Evolutionary conservation across 805 yeast species (phyloP).

Genomic region (Isabelozyma rhagii): DNA sequence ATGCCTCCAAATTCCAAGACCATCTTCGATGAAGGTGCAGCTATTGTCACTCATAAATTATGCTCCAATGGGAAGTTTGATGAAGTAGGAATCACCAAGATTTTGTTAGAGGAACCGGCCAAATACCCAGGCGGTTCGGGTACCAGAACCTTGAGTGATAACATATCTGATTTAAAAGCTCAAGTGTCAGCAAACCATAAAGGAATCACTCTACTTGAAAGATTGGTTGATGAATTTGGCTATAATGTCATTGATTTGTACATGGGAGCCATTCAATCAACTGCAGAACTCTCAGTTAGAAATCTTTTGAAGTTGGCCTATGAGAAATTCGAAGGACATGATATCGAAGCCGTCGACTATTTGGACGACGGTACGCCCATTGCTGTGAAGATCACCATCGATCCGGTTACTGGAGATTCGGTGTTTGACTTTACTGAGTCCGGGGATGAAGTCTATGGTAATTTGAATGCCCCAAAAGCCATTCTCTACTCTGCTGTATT

Average conservation of each 20-base stretch:
- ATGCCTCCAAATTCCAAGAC: slow-evolving; percentile 92
- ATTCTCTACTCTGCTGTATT: slow-evolving; percentile 86
- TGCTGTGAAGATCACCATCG: slow-evolving; percentile 48
- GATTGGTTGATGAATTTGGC: slow-evolving; percentile 62
- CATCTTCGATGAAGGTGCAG: slow-evolving; percentile 88
- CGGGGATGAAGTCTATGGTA: slow-evolving; percentile 83
- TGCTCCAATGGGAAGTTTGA: slow-evolving; percentile 70
- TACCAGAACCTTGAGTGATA: slow-evolving; percentile 78
- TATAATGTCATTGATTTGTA: slow-evolving; percentile 34
- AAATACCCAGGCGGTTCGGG: slow-evolving; percentile 86
- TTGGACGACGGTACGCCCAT: slow-evolving; percentile 84
- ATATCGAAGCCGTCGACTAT: slow-evolving; percentile 54
- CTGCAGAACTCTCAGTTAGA: slow-evolving; percentile 34
- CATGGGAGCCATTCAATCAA: slow-evolving; percentile 34
- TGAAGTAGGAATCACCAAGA: slow-evolving; percentile 59
- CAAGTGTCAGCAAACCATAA: slow-evolving; percentile 81
- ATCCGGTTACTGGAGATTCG: slow-evolving; percentile 53
- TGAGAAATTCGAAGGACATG: slow-evolving; percentile 36
- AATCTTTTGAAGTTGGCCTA: slow-evolving; percentile 28
- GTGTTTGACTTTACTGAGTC: slow-evolving; percentile 84
- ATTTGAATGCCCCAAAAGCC: slow-evolving; percentile 89
- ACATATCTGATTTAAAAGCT: slow-evolving; percentile 58
- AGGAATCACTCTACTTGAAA: slow-evolving; percentile 66
- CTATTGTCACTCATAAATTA: slow-evolving; percentile 72
- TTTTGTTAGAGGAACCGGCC: slow-evolving; percentile 73